Base-by-base conservation (phyloP, 768 basidiomycete genomes). In the Russula ochroleuca region DNA sequence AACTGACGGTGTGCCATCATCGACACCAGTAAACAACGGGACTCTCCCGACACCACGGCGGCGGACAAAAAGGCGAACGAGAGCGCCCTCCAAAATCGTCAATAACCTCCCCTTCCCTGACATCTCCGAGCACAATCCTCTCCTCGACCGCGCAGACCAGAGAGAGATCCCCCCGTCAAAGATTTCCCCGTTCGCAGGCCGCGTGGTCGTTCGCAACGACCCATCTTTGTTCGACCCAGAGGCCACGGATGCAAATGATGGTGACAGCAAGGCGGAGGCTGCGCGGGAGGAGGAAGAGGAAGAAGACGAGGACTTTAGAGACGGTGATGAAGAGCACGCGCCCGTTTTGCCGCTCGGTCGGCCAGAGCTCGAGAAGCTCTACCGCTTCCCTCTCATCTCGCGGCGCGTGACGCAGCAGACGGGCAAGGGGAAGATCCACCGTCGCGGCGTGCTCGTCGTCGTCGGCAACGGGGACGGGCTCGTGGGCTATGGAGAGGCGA, bases 381-480 rank as follows among this genome's bases (percentile, higher is more conserved):
- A 80, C 67, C 66, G 73, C 23, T 80, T 78, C 65, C 67, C 77
- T 0, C 74, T 82, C 62, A 64, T 83, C 65, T 67, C 64, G 66
- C 81, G 86, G 7, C 77, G 85, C 47, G 87, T 95, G 69, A 85
- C 84, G 5, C 88, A 92, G 65, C 95, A 98, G 81, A 98, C 94
- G 0, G 87, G 89, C 61, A 98, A 98, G 76, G 97, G 97, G 15
- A 96, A 93, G 72, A 88, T 90, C 65, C 79, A 82, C 31, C 81
- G 85, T 19, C 73, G 80, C 57, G 83, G 83, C 57, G 76, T 78
- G 43, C 80, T 90, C 67, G 81, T 86, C 67, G 83, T 94, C 64
- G 84, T 90, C 38, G 93, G 93, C 3, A 85, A 95, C 71, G 90
- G 91, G 3, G 78, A 88, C 40, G 94, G 93, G 0, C 78, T 94